Evolutionary conservation across 73 alveolate genomes (phyloP).

Genomic region (Uronychia binucleata): DNA sequence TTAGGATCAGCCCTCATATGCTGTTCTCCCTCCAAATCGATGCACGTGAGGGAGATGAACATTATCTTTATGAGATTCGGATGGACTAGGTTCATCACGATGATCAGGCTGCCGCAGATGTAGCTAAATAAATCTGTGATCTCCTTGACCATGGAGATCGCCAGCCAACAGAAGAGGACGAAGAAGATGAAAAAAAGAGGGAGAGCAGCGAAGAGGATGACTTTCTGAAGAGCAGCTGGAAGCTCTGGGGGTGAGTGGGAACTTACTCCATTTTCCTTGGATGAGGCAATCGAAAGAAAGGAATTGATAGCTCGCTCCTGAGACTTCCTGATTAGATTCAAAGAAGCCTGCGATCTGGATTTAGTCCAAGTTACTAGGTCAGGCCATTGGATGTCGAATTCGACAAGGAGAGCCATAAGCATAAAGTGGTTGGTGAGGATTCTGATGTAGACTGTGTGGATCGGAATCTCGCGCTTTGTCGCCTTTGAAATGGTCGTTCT

Average conservation of each 20-base stretch:
- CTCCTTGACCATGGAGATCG: background rate
- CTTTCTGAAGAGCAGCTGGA: conserved; percentile 4
- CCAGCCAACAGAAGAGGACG: background rate
- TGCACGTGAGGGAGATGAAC: background rate
- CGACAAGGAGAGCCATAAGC: background rate
- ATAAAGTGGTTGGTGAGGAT: conserved; percentile 3
- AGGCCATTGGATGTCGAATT: conserved; percentile 20
- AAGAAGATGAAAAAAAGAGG: background rate
- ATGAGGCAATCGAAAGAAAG: conserved; percentile 9
- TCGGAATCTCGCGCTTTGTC: conserved; percentile 1
- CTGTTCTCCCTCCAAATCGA: background rate
- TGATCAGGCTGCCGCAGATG: conserved; percentile 18
- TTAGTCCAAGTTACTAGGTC: background rate
- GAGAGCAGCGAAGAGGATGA: background rate
- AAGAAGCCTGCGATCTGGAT: conserved; percentile 1
- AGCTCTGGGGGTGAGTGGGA: background rate
- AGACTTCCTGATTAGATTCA: background rate
- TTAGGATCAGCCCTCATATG: background rate
- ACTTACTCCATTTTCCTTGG: conserved; percentile 11
- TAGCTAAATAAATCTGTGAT: background rate
- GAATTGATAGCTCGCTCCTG: background rate
- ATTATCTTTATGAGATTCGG: conserved; percentile 54
- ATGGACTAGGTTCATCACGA: conserved; percentile 47
- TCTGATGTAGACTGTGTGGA: background rate
- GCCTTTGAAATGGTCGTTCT: background rate